These are phyloP conservation scores for Epichloe sibirici DNA, from an alignment of 2,329 filamentous ascomycete species.

Conservation along the genomic window DNA sequence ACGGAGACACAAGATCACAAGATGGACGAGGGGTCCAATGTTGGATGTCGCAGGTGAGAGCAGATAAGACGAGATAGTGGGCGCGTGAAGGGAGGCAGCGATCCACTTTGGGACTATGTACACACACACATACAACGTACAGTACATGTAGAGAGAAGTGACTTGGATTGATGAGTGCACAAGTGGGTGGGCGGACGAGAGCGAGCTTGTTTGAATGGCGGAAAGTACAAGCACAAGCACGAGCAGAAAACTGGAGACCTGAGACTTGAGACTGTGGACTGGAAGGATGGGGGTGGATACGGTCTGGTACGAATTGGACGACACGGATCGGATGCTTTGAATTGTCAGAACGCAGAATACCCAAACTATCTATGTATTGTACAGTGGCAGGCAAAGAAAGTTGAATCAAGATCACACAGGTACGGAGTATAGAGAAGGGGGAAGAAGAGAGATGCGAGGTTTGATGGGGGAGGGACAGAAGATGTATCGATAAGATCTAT, in stretches of 20 bases:
- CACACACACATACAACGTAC: no score
- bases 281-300: background rate
- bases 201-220: background rate
- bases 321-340: background rate
- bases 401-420: background rate
- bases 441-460: no score
- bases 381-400: no score
- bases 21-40: background rate
- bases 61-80: constrained; percentile 1
- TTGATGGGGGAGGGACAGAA: background rate
- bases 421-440: background rate
- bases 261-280: no score
- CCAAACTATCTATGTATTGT: no score
- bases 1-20: background rate
- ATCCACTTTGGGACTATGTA: background rate
- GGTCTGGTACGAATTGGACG: background rate
- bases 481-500: no score
- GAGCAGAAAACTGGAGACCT: background rate
- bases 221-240: background rate
- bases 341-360: no score
- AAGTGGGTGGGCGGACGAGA: background rate
- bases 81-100: background rate
- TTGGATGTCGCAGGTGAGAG: background rate
- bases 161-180: no score
- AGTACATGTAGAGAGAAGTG: no score